Conservation (phyloP, 208 protist genomes). For the Ichthyophonus hoferi region DNA sequence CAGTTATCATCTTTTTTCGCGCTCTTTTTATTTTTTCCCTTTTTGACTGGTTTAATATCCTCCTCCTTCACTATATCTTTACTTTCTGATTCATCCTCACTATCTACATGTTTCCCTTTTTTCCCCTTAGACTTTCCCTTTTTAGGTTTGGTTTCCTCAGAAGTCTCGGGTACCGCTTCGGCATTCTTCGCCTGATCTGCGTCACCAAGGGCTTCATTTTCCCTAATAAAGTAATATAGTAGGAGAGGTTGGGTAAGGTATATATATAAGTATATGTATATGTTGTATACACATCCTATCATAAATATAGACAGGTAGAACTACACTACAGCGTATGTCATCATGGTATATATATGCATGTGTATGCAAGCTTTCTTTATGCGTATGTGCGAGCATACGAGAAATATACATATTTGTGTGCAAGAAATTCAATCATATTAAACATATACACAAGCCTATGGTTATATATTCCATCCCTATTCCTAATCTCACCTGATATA, state of each 20-base stretch:
- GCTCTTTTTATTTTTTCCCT: not conserved
- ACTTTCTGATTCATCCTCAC: not conserved
- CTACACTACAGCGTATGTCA: too few species aligned
- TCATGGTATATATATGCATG: slow-evolving; percentile 21
- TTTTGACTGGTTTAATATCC: not conserved
- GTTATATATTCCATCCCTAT: not conserved
- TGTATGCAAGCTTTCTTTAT: not conserved
- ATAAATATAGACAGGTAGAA: too few species aligned
- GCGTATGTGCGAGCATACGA: not conserved
- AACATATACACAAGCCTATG: not conserved
- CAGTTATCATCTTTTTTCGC: not conserved
- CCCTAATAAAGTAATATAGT: too few species aligned
- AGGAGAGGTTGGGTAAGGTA: too few species aligned
- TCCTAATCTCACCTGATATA: not conserved
- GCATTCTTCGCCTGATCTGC: not conserved
- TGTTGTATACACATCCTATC: too few species aligned
- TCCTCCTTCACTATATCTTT: not conserved
- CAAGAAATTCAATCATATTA: not conserved
- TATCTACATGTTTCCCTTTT: not conserved
- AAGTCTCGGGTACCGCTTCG: not conserved
- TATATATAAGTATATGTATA: too few species aligned
- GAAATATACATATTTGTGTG: not conserved
- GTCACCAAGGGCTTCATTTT: not conserved
- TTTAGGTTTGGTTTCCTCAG: too few species aligned
- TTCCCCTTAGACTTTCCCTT: not conserved